These are phyloP conservation scores for Serendipita sp. DNA, from an alignment of 768 basidiomycete genomes.

Conservation along the genomic window DNA sequence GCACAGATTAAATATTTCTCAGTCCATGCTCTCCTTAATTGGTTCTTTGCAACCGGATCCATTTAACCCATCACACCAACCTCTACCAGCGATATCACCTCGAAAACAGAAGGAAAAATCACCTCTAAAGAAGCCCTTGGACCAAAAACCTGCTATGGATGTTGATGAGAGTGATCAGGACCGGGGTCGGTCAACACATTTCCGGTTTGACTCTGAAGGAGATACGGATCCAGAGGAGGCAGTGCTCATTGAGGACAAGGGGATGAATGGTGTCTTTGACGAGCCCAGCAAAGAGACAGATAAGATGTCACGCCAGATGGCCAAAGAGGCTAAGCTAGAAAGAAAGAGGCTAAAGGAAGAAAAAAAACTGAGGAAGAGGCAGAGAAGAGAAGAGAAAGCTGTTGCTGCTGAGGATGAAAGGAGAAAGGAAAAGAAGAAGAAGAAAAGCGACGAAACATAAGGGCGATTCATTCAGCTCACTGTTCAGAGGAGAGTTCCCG, in stretches of 20 bases:
- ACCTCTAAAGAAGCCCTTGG: conserved; percentile 6
- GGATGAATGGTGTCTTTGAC: conserved; percentile 16
- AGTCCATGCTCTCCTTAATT: conserved; percentile 81
- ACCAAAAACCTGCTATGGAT: neutral
- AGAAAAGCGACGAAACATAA: neutral
- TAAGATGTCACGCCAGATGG: conserved; percentile 15
- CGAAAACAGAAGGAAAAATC: neutral
- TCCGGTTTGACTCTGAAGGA: conserved; percentile 1
- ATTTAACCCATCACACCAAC: conserved; percentile 45
- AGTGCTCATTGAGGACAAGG: conserved; percentile 18
- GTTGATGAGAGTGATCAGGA: conserved; percentile 14
- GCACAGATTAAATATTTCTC: conserved; percentile 65
- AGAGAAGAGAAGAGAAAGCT: conserved; percentile 5
- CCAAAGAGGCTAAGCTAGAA: conserved; percentile 12
- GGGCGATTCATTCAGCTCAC: neutral
- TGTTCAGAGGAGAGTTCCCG: neutral
- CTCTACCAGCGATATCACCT: conserved; percentile 17
- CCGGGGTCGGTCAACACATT: conserved; percentile 2
- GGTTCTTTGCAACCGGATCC: conserved; percentile 70
- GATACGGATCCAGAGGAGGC: conserved; percentile 13
- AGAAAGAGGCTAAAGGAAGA: conserved; percentile 18
- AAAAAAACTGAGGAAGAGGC: conserved; percentile 14
- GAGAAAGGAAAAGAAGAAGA: conserved; percentile 16
- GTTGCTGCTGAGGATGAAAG: conserved; percentile 9
- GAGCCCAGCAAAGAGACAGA: conserved; percentile 20